Evolutionary conservation across 768 basidiomycete species (phyloP).

Genomic region (Rhizopogon roseolus): DNA sequence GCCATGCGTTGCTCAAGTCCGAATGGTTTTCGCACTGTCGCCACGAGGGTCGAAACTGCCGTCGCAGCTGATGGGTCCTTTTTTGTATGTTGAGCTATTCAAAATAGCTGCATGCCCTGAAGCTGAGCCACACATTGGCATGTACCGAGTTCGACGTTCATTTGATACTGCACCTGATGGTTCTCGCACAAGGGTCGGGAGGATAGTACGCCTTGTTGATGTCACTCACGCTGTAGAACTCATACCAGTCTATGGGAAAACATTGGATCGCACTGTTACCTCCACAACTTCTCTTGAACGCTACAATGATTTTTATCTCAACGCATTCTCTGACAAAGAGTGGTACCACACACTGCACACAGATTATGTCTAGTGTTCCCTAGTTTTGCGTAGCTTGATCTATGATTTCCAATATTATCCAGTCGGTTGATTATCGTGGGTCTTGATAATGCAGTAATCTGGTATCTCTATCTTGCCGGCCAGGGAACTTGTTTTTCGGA

Average conservation of each 20-base stretch:
- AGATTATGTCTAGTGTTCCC: neutral
- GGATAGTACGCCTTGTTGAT: neutral
- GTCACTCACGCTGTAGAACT: neutral
- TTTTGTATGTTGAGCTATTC: slow-evolving; percentile 1
- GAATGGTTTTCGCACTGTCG: slow-evolving; percentile 7
- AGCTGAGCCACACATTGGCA: neutral
- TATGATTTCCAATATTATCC: neutral
- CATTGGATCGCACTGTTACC: neutral
- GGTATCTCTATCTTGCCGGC: neutral
- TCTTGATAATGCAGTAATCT: neutral
- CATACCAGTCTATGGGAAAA: neutral
- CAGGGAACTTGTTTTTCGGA: neutral
- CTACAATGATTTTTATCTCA: neutral
- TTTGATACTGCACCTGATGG: neutral
- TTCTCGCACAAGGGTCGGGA: neutral
- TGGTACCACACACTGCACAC: neutral
- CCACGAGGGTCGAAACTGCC: neutral
- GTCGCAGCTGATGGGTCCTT: neutral
- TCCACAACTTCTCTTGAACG: neutral
- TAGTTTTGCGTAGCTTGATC: neutral
- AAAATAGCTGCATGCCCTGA: neutral
- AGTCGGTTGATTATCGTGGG: neutral
- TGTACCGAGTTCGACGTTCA: neutral
- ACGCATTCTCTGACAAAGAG: neutral
- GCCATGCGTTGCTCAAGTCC: slow-evolving; percentile 10